Conservation (phyloP, 768 basidiomycete genomes). For the Boletus eberwhitei region DNA sequence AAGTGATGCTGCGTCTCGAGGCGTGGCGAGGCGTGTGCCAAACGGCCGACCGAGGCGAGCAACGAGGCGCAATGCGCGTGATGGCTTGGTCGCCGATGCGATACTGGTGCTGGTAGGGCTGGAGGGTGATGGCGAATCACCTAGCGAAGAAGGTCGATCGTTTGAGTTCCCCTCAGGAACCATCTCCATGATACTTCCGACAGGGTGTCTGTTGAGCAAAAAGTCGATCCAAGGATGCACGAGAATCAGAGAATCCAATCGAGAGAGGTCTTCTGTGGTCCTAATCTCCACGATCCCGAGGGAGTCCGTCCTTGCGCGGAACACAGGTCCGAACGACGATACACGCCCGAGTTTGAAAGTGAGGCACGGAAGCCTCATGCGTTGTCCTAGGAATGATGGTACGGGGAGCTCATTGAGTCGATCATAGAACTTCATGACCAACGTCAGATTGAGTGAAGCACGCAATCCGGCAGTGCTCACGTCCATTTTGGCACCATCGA, state of each 20-base stretch:
- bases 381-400: not conserved
- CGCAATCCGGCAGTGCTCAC: not conserved
- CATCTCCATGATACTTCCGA: not conserved
- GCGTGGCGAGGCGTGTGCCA: not conserved
- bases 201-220: not conserved
- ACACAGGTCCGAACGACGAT: not conserved
- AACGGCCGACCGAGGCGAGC: not conserved
- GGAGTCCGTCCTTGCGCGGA: not conserved
- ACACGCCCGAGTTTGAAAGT: not conserved
- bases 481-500: not conserved
- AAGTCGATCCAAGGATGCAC: constrained; percentile 11
- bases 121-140: not conserved
- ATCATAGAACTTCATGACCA: not conserved
- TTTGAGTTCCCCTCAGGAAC: not conserved
- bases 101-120: not conserved
- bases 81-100: not conserved
- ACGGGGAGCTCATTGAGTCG: not conserved
- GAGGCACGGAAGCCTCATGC: constrained; percentile 7
- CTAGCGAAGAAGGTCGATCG: not conserved
- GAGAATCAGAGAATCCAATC: not conserved
- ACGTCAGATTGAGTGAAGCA: not conserved
- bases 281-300: constrained; percentile 5
- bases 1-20: not conserved
- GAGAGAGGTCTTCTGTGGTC: not conserved
- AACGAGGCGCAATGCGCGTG: not conserved